phyloP scores from a whole-genome alignment of 2,329 filamentous ascomycete genomes.

The Colletotrichum kahawae region DNA sequence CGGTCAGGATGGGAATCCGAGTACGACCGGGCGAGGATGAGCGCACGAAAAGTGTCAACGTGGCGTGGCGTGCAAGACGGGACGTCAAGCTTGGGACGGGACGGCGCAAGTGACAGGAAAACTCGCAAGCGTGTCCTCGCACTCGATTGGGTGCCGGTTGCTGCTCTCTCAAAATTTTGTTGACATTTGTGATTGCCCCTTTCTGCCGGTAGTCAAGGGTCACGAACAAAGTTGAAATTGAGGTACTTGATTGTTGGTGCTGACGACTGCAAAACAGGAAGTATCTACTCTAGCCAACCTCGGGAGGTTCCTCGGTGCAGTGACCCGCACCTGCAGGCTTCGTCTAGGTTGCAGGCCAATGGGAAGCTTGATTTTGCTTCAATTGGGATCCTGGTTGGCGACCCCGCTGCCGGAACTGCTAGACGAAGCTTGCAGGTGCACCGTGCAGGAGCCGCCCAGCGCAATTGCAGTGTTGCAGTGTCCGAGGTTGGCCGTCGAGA shows the following conservation, averaged over 20 bases:
- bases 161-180: slow-evolving; percentile 18
- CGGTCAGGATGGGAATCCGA: slow-evolving; percentile 10
- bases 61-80: slow-evolving; percentile 8
- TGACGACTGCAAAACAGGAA: neutral
- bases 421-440: slow-evolving; percentile 16
- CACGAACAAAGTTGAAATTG: slow-evolving; percentile 10
- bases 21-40: slow-evolving; percentile 5
- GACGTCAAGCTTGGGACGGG: neutral
- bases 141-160: neutral
- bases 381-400: neutral
- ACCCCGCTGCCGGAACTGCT: neutral
- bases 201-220: slow-evolving; percentile 22
- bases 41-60: neutral
- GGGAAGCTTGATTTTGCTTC: slow-evolving; percentile 15
- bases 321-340: slow-evolving; percentile 16
- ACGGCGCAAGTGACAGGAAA: slow-evolving; percentile 6
- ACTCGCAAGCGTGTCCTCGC: slow-evolving; percentile 11
- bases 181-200: slow-evolving; percentile 21
- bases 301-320: slow-evolving; percentile 7
- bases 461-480: neutral
- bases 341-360: slow-evolving; percentile 17
- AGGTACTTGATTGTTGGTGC: neutral
- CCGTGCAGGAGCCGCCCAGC: neutral
- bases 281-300: neutral
- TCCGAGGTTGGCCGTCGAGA: neutral